Evolutionary conservation across 2,329 filamentous ascomycete genomes (phyloP).

Genomic region (Botrytis deweyae): DNA sequence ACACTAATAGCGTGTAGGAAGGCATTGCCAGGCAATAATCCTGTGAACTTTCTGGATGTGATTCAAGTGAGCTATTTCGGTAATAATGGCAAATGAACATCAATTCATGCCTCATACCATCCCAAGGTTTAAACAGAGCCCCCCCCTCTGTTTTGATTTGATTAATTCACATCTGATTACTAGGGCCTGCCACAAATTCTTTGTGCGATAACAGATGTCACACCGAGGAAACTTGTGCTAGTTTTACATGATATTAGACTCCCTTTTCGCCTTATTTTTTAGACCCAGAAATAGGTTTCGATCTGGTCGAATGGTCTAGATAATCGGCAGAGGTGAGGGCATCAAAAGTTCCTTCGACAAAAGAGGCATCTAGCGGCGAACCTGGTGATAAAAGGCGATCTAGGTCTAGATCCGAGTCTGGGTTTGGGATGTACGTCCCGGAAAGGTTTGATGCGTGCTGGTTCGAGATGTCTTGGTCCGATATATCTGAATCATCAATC

Average conservation of each 20-base stretch:
- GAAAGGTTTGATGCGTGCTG: neutral
- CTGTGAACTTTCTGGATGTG: neutral
- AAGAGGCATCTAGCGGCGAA: neutral
- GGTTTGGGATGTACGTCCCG: neutral
- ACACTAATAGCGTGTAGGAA: neutral
- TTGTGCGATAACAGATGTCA: neutral
- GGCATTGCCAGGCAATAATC: no score
- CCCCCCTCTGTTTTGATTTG: neutral
- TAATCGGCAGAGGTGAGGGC: accelerated
- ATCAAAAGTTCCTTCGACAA: neutral
- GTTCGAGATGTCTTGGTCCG: neutral
- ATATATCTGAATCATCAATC: neutral
- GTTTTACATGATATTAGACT: neutral
- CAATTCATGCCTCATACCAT: neutral
- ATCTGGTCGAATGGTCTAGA: neutral
- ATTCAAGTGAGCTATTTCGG: neutral
- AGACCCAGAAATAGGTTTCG: neutral
- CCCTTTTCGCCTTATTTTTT: neutral
- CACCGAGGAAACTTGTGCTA: neutral
- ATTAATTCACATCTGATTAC: neutral
- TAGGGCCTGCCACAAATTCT: neutral
- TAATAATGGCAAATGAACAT: neutral
- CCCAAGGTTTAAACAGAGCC: neutral
- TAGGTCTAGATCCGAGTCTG: neutral
- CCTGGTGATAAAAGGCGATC: neutral